phyloP scores from a whole-genome alignment of 176 grass and related monocot genomes.

The Cenchrus americanus region DNA sequence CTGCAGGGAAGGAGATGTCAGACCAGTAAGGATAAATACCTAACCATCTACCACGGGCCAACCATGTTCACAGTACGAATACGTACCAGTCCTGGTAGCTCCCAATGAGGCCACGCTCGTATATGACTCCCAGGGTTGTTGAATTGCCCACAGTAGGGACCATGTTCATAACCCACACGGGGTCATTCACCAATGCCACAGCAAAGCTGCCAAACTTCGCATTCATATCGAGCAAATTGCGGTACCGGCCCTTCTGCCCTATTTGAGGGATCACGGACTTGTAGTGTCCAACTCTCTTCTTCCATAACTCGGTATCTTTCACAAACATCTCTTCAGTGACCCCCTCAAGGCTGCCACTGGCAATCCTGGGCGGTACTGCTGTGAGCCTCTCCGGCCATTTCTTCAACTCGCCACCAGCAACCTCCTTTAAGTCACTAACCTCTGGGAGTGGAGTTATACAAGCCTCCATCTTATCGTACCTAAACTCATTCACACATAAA shows the following conservation, averaged over 20 bases:
- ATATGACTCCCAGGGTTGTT: constrained; percentile 85
- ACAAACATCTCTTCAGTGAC: constrained; percentile 66
- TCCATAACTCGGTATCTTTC: constrained; percentile 76
- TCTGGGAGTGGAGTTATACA: constrained; percentile 83
- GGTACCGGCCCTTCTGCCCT: constrained; percentile 76
- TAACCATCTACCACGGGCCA: not conserved
- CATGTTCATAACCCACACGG: constrained; percentile 94
- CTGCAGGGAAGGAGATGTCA: constrained; percentile 53
- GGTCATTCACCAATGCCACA: constrained; percentile 68
- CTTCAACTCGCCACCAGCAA: constrained; percentile 75
- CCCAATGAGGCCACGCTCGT: constrained; percentile 89
- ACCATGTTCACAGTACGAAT: constrained; percentile 19
- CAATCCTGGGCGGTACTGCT: constrained; percentile 77
- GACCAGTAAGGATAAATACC: not conserved
- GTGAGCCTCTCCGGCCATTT: constrained; percentile 87
- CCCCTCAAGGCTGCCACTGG: constrained; percentile 67
- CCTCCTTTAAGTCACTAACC: constrained; percentile 51
- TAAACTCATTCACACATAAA: constrained; percentile 13
- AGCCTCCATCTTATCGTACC: constrained; percentile 82
- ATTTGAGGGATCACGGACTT: constrained; percentile 69
- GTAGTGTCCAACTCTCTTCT: constrained; percentile 74
- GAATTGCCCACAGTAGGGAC: constrained; percentile 64
- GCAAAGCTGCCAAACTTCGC: constrained; percentile 78
- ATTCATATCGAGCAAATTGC: constrained; percentile 97
- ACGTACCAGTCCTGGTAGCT: constrained; percentile 96